Evolutionary conservation across 139 green algal species (phyloP).

Genomic region (Chlamydomonas eustigma): DNA sequence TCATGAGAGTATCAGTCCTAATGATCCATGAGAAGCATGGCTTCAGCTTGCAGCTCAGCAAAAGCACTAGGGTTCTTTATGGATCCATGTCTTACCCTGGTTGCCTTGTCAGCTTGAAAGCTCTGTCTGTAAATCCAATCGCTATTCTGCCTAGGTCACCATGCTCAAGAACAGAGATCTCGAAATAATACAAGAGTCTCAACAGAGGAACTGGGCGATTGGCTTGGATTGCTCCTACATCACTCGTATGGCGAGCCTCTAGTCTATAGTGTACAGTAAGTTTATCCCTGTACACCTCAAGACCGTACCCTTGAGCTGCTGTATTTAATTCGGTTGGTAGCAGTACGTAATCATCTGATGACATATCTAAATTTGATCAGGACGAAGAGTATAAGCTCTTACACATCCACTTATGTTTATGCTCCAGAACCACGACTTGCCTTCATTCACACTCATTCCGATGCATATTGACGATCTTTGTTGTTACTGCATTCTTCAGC

Average conservation of each 20-base stretch:
- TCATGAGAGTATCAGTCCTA: no score
- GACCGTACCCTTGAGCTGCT: constrained; percentile 19
- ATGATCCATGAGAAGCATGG: no score
- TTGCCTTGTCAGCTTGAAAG: constrained; percentile 72
- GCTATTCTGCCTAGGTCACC: constrained; percentile 59
- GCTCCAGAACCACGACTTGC: no score
- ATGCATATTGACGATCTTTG: no score
- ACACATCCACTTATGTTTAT: no score
- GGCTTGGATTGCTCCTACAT: constrained; percentile 64
- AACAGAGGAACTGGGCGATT: constrained; percentile 62
- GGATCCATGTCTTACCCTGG: constrained; percentile 57
- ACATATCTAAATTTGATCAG: no score
- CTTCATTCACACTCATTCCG: no score
- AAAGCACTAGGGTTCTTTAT: not conserved
- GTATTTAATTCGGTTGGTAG: constrained; percentile 26
- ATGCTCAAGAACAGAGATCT: constrained; percentile 62
- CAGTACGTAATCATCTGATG: no score
- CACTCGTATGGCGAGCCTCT: constrained; percentile 57
- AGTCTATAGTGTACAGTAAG: constrained; percentile 65
- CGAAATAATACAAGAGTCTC: constrained; percentile 78
- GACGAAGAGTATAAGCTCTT: no score
- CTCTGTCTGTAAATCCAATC: constrained; percentile 69
- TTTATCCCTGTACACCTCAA: constrained; percentile 73
- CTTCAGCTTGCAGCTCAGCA: no score
- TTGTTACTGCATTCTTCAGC: no score